Base-by-base conservation (phyloP, 2,329 filamentous ascomycete species). In the Exutisphaerella laricina region DNA sequence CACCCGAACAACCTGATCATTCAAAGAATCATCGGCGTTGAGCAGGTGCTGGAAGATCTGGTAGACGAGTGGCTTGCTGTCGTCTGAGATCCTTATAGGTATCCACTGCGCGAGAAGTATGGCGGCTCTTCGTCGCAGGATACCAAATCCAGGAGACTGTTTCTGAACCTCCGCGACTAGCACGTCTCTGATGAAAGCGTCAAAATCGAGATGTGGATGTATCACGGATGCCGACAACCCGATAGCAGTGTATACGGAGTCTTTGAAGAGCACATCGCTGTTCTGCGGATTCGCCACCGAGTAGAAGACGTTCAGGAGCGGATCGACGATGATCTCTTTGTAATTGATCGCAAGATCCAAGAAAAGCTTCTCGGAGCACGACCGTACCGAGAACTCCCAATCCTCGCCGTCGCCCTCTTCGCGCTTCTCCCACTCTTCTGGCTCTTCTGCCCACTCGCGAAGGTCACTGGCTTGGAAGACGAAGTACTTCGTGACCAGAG, bases 231-330 rank as follows among this genome's bases (percentile, higher is more conserved):
- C 86, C 0, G 92, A 80, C 38, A 96, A 74, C 2, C 90, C 89
- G 68, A 98, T 83, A 8, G 90, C 88, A 4, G 87, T 94, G 60
- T 98, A 98, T 1, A 97, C 81, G 0, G 90, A 90, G 62, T 98
- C 92, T 62, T 96, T 97, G 46, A 85, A 80, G 12, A 92, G 74
- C 9, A 97, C 77, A 50, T 92, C 81, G 30, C 73, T 72, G 48
- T 80, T 80, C 8, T 78, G 69, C 4, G 72, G 70, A n/a, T 65
- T 78, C 46, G 86, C 82, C 41, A 88, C 85, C 5, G 79, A 80
- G 51, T 84, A 75, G 62, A 97, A 96, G 54, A 96, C 94, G 36
- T 77, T 74, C 32, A 97, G 70, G 20, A 98, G 70, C 12, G 88
- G 88, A 33, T 84, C 78, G 7, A 87, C 78, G 28, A 97, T 76